Evolutionary conservation across 2,329 filamentous ascomycete genomes (phyloP), one percentile per base, ranked within the genome.

Genomic region (Tricladium varicosporioides): DNA sequence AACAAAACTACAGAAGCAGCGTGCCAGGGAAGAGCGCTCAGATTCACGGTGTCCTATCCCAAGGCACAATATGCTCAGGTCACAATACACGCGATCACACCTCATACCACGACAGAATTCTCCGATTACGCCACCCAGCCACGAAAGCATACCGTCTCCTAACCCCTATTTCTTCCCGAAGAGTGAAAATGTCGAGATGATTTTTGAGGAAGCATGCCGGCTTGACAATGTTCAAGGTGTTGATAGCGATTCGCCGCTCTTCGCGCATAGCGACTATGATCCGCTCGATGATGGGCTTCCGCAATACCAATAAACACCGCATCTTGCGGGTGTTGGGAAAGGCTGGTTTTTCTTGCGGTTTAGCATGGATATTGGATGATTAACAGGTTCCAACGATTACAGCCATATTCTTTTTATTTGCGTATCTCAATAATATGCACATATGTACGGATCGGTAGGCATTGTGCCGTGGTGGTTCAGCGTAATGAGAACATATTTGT

Each of bases 161-260:
- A 63, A 59, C 45, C 62, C 61, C 13, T 65, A 63, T 51, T 63
- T 63, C 55, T 49, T 61, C 58, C 42, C 53, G 45, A 67, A 65
- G 54, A 19, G 31, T 14, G 61, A 67, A 42, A 49, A 52, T 19
- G 52, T 60, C 22, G 63, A 67, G 8, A 36, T 52, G 31, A 55
- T 61, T n/a, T 67, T 59, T 18, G 63, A 66, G 11, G 60, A 64
- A 10, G 36, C 62, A 47, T 66, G 59, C 53, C 55, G 46, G 9
- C 48, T 69, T 15, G 61, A 65, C 42, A 63, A 65, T 53, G 63
- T 67, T 9, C 65, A 67, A 48, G 67, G 65, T 11, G 66, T 67
- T 13, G 63, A 63, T 43, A 62, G 65, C 19, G 58, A 56, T 55
- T 51, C 51, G 9, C 65, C 67, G 19, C 44, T 69, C n/a, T 70